Percentiles rank a stretch among this genome's conserved stretches.
phyloP scores from a whole-genome alignment of 2,329 filamentous ascomycete genomes.

The Pseudogymnoascus sp. region DNA sequence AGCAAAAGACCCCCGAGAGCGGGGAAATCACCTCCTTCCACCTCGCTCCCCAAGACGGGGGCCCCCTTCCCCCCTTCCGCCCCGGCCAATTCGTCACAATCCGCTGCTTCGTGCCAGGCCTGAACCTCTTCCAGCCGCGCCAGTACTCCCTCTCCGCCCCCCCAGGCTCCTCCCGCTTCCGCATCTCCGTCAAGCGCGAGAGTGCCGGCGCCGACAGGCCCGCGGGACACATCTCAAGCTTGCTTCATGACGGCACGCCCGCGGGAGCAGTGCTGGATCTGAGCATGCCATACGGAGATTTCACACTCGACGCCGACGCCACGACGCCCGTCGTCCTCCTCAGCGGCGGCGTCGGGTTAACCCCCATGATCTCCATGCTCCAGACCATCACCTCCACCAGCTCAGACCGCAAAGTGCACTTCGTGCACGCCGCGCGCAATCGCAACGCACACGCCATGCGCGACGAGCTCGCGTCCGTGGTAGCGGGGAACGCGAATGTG shows the following conservation, averaged over 20 bases:
- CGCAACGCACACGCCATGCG: constrained; percentile 47
- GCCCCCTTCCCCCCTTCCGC: constrained; percentile 49
- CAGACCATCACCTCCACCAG: constrained; percentile 35
- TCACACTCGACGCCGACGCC: constrained; percentile 46
- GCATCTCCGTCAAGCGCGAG: constrained; percentile 66
- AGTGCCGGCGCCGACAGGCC: constrained; percentile 27
- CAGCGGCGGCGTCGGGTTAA: constrained; percentile 60
- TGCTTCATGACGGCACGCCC: constrained; percentile 40
- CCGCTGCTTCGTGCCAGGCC: constrained; percentile 50
- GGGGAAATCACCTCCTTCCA: constrained; percentile 60
- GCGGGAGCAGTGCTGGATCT: constrained; percentile 47
- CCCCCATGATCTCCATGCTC: constrained; percentile 57
- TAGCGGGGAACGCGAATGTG: background rate
- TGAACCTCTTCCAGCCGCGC: constrained; percentile 57
- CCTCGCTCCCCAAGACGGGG: constrained; percentile 55
- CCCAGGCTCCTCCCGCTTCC: constrained; percentile 46
- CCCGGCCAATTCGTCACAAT: constrained; percentile 69
- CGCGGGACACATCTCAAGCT: constrained; percentile 44
- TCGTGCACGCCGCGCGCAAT: constrained; percentile 52
- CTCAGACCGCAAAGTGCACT: constrained; percentile 44
- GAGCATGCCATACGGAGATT: constrained; percentile 50
- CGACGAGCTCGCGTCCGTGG: constrained; percentile 34
- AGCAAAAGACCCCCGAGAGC: constrained; percentile 52
- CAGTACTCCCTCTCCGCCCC: constrained; percentile 67
- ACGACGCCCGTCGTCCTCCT: constrained; percentile 54